phyloP scores from a whole-genome alignment of 768 basidiomycete species.

The Porphyrellus cyaneotinctus region DNA sequence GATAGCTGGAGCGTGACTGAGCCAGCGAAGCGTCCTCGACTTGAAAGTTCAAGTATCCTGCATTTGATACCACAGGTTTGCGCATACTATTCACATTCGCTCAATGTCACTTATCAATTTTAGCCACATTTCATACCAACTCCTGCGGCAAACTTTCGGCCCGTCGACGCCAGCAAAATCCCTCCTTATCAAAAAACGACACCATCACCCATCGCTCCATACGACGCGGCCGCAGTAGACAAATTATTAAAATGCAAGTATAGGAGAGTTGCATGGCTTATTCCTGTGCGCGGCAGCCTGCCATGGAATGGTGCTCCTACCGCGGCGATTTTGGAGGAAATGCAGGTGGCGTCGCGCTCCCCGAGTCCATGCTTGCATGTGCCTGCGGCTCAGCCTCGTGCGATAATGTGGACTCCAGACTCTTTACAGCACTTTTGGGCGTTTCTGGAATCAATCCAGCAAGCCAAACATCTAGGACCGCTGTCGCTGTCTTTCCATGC shows the following conservation, averaged over 20 bases:
- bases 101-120: constrained; percentile 11
- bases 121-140: constrained; percentile 25
- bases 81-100: constrained; percentile 1
- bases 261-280: constrained; percentile 50
- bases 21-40: constrained; percentile 32
- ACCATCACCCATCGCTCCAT: constrained; percentile 37
- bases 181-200: constrained; percentile 33
- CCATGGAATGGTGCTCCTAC: constrained; percentile 46
- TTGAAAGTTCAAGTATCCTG: constrained; percentile 35
- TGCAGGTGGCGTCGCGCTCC: constrained; percentile 15
- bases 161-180: constrained; percentile 20
- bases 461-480: constrained; percentile 37
- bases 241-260: constrained; percentile 29
- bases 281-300: constrained; percentile 51
- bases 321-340: constrained; percentile 38
- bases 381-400: constrained; percentile 13
- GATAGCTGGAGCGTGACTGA: constrained; percentile 1
- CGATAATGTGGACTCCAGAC: constrained; percentile 45
- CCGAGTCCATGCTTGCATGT: constrained; percentile 18
- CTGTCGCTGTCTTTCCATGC: constrained; percentile 49
- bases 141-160: constrained; percentile 13
- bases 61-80: constrained; percentile 45
- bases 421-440: constrained; percentile 47
- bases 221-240: constrained; percentile 30
- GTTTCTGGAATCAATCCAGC: constrained; percentile 42